These are phyloP conservation scores for Juncus effusus DNA, from an alignment of 176 grass and related monocot genomes.

Conservation along the genomic window DNA sequence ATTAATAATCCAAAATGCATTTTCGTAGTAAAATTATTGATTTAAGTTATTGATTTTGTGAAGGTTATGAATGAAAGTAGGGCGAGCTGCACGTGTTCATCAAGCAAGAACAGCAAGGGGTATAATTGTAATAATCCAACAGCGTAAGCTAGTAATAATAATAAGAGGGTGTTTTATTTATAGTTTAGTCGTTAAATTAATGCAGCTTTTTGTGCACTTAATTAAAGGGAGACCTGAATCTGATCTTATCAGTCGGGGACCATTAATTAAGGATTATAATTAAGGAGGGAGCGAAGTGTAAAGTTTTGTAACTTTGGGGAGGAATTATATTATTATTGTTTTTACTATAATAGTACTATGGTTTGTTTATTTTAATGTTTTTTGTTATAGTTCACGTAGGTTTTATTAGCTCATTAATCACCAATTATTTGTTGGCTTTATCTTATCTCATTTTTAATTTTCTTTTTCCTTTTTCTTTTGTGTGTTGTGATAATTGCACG, in stretches of 20 bases:
- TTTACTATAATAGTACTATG: conserved; percentile 31
- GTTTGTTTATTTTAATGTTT: conserved; percentile 8
- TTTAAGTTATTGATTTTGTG: conserved; percentile 16
- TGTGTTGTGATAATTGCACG: conserved; percentile 9
- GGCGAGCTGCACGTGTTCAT: conserved; percentile 69
- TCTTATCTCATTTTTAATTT: background rate
- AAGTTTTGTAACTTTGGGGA: conserved; percentile 51
- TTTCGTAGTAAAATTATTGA: background rate
- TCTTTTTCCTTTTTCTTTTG: background rate
- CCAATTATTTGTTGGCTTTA: conserved; percentile 26
- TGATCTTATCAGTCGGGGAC: background rate
- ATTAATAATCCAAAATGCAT: background rate
- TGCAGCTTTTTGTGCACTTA: conserved; percentile 24
- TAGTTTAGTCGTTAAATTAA: conserved; percentile 20
- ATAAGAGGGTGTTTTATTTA: conserved; percentile 5
- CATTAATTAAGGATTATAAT: conserved; percentile 20
- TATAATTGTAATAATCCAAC: conserved; percentile 23
- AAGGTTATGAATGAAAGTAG: conserved; percentile 67
- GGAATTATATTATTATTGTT: conserved; percentile 31
- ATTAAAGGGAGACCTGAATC: background rate
- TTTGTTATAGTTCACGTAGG: conserved; percentile 16
- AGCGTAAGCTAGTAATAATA: conserved; percentile 14
- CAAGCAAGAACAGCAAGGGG: conserved; percentile 61
- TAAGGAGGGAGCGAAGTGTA: conserved; percentile 44
- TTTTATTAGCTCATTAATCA: conserved; percentile 21